phyloP scores from a whole-genome alignment of 345 rosid species.

The Mangifera indica region DNA sequence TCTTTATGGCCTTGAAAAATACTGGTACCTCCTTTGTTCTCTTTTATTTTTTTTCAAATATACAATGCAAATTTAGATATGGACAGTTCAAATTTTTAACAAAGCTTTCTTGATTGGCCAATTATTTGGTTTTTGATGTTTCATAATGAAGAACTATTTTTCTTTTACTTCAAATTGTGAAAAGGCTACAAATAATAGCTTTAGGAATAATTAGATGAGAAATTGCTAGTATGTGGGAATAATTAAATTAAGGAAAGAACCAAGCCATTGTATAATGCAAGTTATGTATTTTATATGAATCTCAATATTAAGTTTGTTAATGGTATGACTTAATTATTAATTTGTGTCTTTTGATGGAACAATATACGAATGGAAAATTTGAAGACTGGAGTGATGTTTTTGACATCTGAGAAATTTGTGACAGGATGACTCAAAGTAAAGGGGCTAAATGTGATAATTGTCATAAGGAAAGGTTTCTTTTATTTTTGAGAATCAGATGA shows the following conservation, averaged over 20 bases:
- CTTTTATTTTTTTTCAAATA: neutral
- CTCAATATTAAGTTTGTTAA: neutral
- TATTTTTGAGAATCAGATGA: neutral
- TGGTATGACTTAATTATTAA: neutral
- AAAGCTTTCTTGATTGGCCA: neutral
- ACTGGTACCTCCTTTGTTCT: slow-evolving; percentile 50
- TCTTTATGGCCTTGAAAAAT: slow-evolving; percentile 91
- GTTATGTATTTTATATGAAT: neutral
- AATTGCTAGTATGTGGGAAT: neutral
- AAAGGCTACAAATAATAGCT: too few relatives aligned
- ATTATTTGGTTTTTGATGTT: neutral
- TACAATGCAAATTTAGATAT: neutral
- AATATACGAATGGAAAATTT: neutral
- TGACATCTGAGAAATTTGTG: neutral
- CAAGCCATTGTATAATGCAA: neutral
- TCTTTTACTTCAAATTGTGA: neutral
- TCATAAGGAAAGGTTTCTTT: neutral
- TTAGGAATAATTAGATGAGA: neutral
- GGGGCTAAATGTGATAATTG: neutral
- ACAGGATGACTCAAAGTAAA: neutral
- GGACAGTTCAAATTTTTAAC: neutral
- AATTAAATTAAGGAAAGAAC: neutral
- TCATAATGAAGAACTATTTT: neutral
- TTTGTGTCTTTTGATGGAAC: neutral
- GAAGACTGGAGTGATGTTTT: neutral